Evolutionary conservation across 73 alveolate species (phyloP).

Genomic region (Blepharisma japonicum): DNA sequence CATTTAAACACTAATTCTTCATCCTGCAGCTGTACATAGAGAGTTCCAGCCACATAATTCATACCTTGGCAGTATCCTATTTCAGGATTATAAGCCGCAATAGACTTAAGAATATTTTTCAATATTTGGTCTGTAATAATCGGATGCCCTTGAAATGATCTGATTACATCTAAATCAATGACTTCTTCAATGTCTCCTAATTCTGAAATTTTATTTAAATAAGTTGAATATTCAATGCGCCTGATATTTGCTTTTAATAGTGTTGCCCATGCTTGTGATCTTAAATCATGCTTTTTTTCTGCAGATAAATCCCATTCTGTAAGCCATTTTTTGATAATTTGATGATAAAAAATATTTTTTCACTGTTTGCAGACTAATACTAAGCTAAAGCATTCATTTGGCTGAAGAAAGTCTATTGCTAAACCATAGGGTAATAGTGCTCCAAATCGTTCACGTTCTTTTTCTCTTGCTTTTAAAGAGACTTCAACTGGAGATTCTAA

Average conservation of each 20-base stretch:
- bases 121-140: constrained; percentile 29
- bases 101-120: constrained; percentile 43
- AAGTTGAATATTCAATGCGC: background rate
- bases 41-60: constrained; percentile 54
- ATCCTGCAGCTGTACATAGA: constrained; percentile 37
- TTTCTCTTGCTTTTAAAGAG: constrained; percentile 16
- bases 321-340: background rate
- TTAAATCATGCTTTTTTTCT: background rate
- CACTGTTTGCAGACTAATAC: background rate
- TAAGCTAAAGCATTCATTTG: background rate
- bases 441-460: constrained; percentile 4
- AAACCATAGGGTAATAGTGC: background rate
- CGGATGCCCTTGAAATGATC: constrained; percentile 43
- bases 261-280: background rate
- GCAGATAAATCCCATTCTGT: background rate
- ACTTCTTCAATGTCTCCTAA: constrained; percentile 46
- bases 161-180: constrained; percentile 56
- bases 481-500: background rate
- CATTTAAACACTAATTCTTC: constrained; percentile 49
- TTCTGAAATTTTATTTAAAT: background rate
- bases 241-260: background rate
- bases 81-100: constrained; percentile 43
- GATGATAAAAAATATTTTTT: background rate
- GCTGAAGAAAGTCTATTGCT: constrained; percentile 19
- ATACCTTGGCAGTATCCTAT: constrained; percentile 61